Evolutionary conservation across 2,329 filamentous ascomycete genomes (phyloP).

Genomic region (Cercospora berteroae): DNA sequence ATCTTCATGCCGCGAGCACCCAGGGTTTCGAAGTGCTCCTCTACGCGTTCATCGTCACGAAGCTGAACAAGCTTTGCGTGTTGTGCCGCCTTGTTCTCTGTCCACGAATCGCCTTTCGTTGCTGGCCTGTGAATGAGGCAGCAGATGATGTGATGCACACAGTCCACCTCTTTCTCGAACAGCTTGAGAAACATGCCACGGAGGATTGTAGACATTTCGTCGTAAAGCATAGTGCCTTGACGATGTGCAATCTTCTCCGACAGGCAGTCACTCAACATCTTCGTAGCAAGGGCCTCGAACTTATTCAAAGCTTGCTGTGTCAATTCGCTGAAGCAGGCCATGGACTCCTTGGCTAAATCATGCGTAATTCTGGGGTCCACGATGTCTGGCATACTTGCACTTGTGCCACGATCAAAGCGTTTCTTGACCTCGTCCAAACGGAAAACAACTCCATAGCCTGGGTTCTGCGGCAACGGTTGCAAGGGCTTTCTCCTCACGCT

Average conservation of each 20-base stretch:
- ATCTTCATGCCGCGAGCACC: conserved; percentile 25
- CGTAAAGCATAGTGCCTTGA: conserved; percentile 35
- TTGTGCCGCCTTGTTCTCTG: conserved; percentile 23
- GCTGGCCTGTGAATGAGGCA: conserved; percentile 32
- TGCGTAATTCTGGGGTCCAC: conserved; percentile 3
- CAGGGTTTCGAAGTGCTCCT: conserved; percentile 32
- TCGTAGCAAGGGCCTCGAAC: conserved; percentile 30
- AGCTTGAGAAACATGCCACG: conserved; percentile 31
- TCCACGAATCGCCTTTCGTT: conserved; percentile 34
- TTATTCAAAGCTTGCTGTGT: conserved; percentile 33
- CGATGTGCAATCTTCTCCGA: conserved; percentile 35
- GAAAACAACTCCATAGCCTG: background rate
- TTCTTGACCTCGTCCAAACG: conserved; percentile 1
- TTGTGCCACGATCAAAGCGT: conserved; percentile 1
- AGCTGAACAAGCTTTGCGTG: conserved; percentile 29
- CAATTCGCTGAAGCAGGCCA: conserved; percentile 36
- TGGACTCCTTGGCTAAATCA: conserved; percentile 31
- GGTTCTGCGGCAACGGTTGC: background rate
- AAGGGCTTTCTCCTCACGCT: background rate
- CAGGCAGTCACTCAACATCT: conserved; percentile 20
- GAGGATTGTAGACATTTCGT: conserved; percentile 29
- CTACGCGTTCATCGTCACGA: conserved; percentile 31
- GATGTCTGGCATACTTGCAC: background rate
- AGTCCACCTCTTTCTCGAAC: conserved; percentile 30
- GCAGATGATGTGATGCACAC: conserved; percentile 26